phyloP scores from a whole-genome alignment of 768 basidiomycete species.

The Mycena maculata region DNA sequence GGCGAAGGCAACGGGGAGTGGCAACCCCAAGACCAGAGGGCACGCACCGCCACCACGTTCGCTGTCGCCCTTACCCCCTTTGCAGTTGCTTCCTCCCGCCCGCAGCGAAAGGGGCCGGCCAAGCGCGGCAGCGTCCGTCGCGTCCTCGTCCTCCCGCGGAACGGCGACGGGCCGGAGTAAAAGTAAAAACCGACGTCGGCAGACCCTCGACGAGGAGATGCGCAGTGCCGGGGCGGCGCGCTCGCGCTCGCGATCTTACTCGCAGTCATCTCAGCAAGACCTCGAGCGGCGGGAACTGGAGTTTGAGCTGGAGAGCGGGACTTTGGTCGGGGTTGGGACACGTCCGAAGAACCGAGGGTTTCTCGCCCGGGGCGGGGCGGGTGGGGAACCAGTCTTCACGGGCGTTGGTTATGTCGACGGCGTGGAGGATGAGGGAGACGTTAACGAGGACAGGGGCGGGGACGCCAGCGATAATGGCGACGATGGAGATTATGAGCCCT shows the following conservation, averaged over 20 bases:
- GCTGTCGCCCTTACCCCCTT: constrained; percentile 22
- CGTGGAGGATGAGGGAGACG: constrained; percentile 51
- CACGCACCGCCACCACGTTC: constrained; percentile 24
- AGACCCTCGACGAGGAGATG: constrained; percentile 78
- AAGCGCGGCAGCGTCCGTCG: constrained; percentile 23
- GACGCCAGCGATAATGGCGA: constrained; percentile 32
- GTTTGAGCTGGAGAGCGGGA: constrained; percentile 59
- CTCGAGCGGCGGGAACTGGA: constrained; percentile 51
- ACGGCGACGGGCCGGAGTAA: background rate
- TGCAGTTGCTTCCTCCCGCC: constrained; percentile 1
- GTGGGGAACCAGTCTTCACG: constrained; percentile 78
- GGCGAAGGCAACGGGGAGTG: constrained; percentile 5
- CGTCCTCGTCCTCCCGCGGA: constrained; percentile 28
- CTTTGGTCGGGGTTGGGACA: constrained; percentile 66
- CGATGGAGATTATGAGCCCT: constrained; percentile 33
- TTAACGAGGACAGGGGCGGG: constrained; percentile 20
- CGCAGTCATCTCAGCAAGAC: constrained; percentile 27
- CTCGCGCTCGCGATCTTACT: constrained; percentile 30
- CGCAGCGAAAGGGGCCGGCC: constrained; percentile 13
- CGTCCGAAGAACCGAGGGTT: constrained; percentile 68
- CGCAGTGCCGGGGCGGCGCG: constrained; percentile 51
- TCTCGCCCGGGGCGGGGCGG: constrained; percentile 80
- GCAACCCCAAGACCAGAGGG: constrained; percentile 22
- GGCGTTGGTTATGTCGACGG: constrained; percentile 74
- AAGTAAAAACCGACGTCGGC: constrained; percentile 48